A percentile compares a stretch with the other conserved stretches of the same genome.
Conservation (phyloP, 768 basidiomycete species). For the Leucocoprinus birnbaumii region DNA sequence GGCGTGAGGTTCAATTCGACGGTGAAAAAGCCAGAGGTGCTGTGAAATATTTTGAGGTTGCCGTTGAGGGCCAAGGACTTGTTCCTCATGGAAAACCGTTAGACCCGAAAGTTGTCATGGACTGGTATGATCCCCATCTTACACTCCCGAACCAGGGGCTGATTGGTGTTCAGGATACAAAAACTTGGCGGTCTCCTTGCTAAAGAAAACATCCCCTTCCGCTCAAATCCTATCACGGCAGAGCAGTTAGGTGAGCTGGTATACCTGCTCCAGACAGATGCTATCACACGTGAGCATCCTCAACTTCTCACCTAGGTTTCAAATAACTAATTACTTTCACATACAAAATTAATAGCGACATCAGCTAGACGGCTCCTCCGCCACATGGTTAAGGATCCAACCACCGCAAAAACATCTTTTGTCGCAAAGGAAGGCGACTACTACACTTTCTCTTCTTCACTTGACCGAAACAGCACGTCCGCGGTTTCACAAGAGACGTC, state of each 20-base stretch:
- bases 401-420: conserved; percentile 29
- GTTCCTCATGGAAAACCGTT: conserved; percentile 25
- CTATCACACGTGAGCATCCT: conserved; percentile 59
- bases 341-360: conserved; percentile 45
- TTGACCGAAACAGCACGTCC: conserved; percentile 12
- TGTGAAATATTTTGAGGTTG: conserved; percentile 77
- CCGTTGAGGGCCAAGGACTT: conserved; percentile 39
- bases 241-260: conserved; percentile 74
- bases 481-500: conserved; percentile 1
- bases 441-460: conserved; percentile 30
- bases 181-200: conserved; percentile 81
- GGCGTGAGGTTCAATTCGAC: conserved; percentile 59
- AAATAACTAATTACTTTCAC: neutral
- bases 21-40: conserved; percentile 40
- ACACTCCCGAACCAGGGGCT: too few relatives aligned
- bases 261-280: conserved; percentile 62
- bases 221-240: conserved; percentile 55
- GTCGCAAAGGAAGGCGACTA: conserved; percentile 52
- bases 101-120: conserved; percentile 70
- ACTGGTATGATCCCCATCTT: conserved; percentile 60
- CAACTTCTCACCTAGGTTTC: neutral
- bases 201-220: conserved; percentile 49
- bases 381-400: conserved; percentile 54
- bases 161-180: conserved; percentile 64
- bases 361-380: conserved; percentile 78